These are phyloP conservation scores for Heracleum sosnowskyi DNA, from an alignment of 129 eudicot species.

Conservation along the genomic window DNA sequence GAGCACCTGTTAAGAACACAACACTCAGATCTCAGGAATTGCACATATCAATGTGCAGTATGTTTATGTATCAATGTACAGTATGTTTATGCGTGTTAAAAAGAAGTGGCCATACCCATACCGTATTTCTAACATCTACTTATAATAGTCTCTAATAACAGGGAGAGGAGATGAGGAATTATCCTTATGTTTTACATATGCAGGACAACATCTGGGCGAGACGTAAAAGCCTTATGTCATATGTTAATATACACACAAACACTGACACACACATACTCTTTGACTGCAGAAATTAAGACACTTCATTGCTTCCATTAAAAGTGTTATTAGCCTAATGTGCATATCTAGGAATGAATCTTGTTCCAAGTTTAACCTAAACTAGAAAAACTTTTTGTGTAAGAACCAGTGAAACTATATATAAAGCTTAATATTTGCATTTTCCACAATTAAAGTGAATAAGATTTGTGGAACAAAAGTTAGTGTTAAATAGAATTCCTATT, in stretches of 20 bases:
- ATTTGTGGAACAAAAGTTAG: too few relatives aligned
- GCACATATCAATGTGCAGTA: background rate
- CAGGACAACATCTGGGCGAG: background rate
- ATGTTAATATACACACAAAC: background rate
- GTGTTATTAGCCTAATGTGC: background rate
- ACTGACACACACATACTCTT: background rate
- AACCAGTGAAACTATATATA: background rate
- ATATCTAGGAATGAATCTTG: background rate
- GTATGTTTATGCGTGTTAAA: too few relatives aligned
- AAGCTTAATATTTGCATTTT: background rate
- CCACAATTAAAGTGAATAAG: background rate
- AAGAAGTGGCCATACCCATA: background rate
- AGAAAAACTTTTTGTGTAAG: background rate
- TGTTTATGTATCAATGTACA: too few relatives aligned
- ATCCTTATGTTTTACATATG: background rate
- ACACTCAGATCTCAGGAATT: background rate
- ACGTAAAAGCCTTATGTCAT: background rate
- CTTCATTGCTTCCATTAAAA: background rate
- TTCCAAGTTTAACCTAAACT: background rate
- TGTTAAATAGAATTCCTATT: background rate
- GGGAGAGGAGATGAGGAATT: background rate
- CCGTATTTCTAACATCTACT: background rate
- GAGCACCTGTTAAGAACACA: slow-evolving; percentile 50
- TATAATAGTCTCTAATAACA: background rate
- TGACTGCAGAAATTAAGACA: background rate